These are phyloP conservation scores for Protea cynaroides DNA, from an alignment of 164 flowering plant species.

Conservation along the genomic window DNA sequence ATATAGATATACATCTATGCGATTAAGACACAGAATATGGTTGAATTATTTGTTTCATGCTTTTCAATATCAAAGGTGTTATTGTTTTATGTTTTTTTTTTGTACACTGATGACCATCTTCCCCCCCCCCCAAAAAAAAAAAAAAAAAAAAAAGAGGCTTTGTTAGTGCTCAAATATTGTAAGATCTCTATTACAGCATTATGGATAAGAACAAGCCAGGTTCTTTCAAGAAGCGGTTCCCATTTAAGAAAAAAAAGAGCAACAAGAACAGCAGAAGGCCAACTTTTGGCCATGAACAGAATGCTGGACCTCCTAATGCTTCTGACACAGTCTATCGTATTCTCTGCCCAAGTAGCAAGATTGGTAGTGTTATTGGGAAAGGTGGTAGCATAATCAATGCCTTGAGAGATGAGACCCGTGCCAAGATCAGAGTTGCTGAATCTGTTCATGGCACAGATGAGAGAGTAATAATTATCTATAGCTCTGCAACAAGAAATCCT, in stretches of 20 bases:
- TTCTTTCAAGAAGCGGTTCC: slow-evolving; percentile 32
- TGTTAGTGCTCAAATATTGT: neutral
- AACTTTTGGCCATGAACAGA: slow-evolving; percentile 24
- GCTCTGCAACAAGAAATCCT: slow-evolving; percentile 34
- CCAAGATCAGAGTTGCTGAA: slow-evolving; percentile 69
- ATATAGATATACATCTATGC: too few relatives aligned
- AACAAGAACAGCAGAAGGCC: slow-evolving; percentile 31
- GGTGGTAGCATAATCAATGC: slow-evolving; percentile 63
- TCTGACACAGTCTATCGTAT: slow-evolving; percentile 58
- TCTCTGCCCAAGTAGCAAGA: slow-evolving; percentile 60
- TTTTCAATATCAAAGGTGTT: too few relatives aligned
- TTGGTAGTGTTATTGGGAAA: slow-evolving; percentile 70
- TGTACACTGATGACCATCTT: neutral
- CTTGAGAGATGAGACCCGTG: slow-evolving; percentile 57
- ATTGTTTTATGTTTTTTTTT: too few relatives aligned
- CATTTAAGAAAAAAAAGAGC: slow-evolving; percentile 36
- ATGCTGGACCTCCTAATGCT: slow-evolving; percentile 20
- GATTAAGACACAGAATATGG: too few relatives aligned
- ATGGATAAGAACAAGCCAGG: slow-evolving; percentile 43
- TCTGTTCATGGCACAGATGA: slow-evolving; percentile 63
- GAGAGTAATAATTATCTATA: slow-evolving; percentile 53
- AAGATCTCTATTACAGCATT: slow-evolving; percentile 2
- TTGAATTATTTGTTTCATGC: too few relatives aligned
- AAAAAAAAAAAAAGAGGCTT: slow-evolving; percentile 3
- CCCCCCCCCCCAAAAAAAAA: too few relatives aligned